phyloP scores from a whole-genome alignment of 2,329 filamentous ascomycete species.

The Colletotrichum eleusines region DNA sequence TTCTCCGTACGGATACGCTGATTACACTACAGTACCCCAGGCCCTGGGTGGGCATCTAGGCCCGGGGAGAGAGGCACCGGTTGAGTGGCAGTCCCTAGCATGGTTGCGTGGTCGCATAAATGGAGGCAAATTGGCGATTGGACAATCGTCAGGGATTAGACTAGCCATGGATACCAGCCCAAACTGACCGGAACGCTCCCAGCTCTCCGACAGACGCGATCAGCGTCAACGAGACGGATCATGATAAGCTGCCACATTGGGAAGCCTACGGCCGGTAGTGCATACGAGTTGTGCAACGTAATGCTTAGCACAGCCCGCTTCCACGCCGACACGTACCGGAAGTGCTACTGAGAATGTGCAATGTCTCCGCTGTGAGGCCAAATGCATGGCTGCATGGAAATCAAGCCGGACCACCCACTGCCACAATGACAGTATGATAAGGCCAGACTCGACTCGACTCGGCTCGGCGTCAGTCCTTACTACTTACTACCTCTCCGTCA shows the following conservation, averaged over 20 bases:
- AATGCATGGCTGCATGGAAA: constrained; percentile 21
- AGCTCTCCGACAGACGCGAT: constrained; percentile 32
- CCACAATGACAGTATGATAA: constrained; percentile 38
- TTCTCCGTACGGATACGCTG: too few relatives aligned
- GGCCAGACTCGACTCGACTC: constrained; percentile 26
- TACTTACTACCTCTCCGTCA: not conserved
- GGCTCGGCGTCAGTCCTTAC: too few relatives aligned
- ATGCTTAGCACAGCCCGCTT: constrained; percentile 37
- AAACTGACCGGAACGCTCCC: constrained; percentile 25
- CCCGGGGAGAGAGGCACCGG: constrained; percentile 8
- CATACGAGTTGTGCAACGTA: constrained; percentile 41
- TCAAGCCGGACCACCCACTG: constrained; percentile 16
- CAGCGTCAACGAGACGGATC: constrained; percentile 32
- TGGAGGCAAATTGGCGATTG: constrained; percentile 41
- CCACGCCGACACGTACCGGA: constrained; percentile 32
- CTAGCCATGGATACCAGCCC: constrained; percentile 24
- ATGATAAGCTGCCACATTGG: constrained; percentile 41
- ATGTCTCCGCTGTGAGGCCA: constrained; percentile 23
- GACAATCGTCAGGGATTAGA: constrained; percentile 26
- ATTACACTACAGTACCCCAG: constrained; percentile 19
- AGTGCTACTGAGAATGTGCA: constrained; percentile 33
- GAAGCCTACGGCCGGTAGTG: constrained; percentile 30
- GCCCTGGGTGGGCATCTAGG: constrained; percentile 1
- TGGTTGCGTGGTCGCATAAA: constrained; percentile 37
- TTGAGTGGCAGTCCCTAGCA: constrained; percentile 20